Base-by-base conservation (phyloP, 2,329 filamentous ascomycete species). In the Monosporascus sp. region DNA sequence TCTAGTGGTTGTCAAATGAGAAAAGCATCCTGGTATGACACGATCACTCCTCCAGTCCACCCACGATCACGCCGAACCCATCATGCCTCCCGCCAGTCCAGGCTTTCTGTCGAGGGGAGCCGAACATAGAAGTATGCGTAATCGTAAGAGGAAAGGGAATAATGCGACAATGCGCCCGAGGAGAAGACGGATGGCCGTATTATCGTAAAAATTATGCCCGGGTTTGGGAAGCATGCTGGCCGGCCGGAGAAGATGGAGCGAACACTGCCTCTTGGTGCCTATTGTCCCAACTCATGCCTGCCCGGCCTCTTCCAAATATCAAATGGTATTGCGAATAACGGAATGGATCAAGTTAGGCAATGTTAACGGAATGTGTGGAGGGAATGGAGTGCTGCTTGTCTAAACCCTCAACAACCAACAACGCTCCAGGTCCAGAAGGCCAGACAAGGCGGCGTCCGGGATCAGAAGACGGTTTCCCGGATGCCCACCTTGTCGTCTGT, bases 91-190 rank as follows among this genome's bases (percentile, higher is more conserved):
- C 61, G 37, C 37, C 58, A 59, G 58, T 58, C 61, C 58, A 63
- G 64, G 64, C 66, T 67, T 67, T 63, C 57, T 62, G 58, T 63
- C 61, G 59, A 57, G 63, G 56, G 54, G 55, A 55, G 27, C 27
- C 9, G 27, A 31, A 31, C 27, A 31, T 11, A 60, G 56, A 53
- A 58, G 61, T 51, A 58, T 62, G 58, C 52, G 61, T 63, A 56
- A 54, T 59, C 57, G 57, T 58, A 60, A 51, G 57, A 58, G 54
- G 55, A 49, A 60, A 61, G 58, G 55, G 57, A 60, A 60, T 58
- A 56, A 49, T 55, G 54, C 50, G 54, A 56, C 53, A 53, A 54
- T 56, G 9, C 20, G 39, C 9, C n/a, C 9, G 39, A 11, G 9
- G 9, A 20, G n/a, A 11, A 22, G n/a, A 5, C 22, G 20, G 27